phyloP scores from a whole-genome alignment of 2,329 filamentous ascomycete genomes.

The Aureobasidium musti region DNA sequence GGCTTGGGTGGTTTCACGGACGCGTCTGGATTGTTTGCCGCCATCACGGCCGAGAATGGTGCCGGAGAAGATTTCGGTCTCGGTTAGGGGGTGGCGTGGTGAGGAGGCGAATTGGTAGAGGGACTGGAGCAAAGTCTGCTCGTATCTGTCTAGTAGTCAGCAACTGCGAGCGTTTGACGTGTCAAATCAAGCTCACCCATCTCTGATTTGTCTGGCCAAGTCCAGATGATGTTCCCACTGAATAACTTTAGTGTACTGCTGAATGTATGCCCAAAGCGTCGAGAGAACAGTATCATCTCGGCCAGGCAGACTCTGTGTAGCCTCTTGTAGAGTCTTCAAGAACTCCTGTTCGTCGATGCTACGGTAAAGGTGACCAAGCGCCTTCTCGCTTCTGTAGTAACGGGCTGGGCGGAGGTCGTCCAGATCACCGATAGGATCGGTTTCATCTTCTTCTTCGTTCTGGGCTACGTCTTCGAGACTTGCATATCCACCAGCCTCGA shows the following conservation, averaged over 20 bases:
- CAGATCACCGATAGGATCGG: constrained; percentile 33
- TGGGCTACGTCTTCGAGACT: constrained; percentile 44
- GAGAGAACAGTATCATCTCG: constrained; percentile 35
- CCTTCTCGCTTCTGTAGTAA: constrained; percentile 69
- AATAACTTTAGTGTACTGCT: constrained; percentile 39
- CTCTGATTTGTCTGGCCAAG: constrained; percentile 47
- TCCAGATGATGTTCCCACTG: constrained; percentile 46
- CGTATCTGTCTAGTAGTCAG: constrained; percentile 48
- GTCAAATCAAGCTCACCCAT: constrained; percentile 46
- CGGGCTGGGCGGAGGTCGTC: constrained; percentile 43
- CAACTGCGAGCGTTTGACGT: background rate
- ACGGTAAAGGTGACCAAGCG: constrained; percentile 70
- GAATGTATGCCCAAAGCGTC: constrained; percentile 46
- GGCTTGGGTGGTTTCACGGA: constrained; percentile 42
- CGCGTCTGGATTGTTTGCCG: constrained; percentile 38
- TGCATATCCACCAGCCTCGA: constrained; percentile 42
- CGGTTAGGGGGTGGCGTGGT: constrained; percentile 48
- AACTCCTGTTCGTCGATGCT: constrained; percentile 71
- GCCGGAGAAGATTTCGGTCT: constrained; percentile 60
- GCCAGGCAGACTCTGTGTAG: constrained; percentile 28
- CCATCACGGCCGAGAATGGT: constrained; percentile 57
- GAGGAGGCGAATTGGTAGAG: constrained; percentile 51
- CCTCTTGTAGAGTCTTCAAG: constrained; percentile 51
- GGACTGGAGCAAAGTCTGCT: constrained; percentile 53
- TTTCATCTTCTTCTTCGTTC: constrained; percentile 44